Evolutionary conservation across 129 eudicot species (phyloP).

Genomic region (Ambrosia artemisiifolia): DNA sequence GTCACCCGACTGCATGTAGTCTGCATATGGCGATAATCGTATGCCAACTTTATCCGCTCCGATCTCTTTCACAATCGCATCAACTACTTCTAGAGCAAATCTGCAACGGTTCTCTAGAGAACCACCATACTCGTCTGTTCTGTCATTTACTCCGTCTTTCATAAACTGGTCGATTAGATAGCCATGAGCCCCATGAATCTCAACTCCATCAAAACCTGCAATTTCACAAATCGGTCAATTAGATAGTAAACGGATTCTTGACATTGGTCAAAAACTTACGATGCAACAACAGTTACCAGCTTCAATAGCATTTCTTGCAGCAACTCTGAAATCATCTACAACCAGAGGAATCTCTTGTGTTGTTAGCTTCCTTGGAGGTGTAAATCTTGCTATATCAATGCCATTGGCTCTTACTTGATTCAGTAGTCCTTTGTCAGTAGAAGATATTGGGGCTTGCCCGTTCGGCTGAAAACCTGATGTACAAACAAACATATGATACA

Average conservation of each 20-base stretch:
- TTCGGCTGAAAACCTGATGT: slow-evolving; percentile 33
- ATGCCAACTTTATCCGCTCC: slow-evolving; percentile 32
- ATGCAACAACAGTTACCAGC: slow-evolving; percentile 19
- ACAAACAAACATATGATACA: neutral
- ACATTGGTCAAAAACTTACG: too few species aligned
- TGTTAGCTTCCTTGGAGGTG: slow-evolving; percentile 31
- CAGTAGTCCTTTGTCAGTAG: slow-evolving; percentile 20
- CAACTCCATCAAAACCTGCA: slow-evolving; percentile 40
- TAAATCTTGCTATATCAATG: slow-evolving; percentile 19
- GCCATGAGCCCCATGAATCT: slow-evolving; percentile 39
- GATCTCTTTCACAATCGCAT: slow-evolving; percentile 24
- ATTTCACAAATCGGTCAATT: neutral
- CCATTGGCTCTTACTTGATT: slow-evolving; percentile 8
- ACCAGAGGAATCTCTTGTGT: slow-evolving; percentile 27
- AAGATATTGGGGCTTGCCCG: slow-evolving; percentile 34
- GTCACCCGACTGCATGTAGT: slow-evolving; percentile 30
- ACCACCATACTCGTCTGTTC: slow-evolving; percentile 36
- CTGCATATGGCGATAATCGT: slow-evolving; percentile 31
- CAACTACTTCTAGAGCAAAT: slow-evolving; percentile 6
- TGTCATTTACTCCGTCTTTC: slow-evolving; percentile 35
- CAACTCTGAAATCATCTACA: slow-evolving; percentile 32
- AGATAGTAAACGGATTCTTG: too few species aligned
- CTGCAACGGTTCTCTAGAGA: slow-evolving; percentile 17
- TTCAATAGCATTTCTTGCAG: slow-evolving; percentile 40
- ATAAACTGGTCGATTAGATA: slow-evolving; percentile 39